Evolutionary conservation across 2,329 filamentous ascomycete species (phyloP).

Genomic region (Xylaria sp.): DNA sequence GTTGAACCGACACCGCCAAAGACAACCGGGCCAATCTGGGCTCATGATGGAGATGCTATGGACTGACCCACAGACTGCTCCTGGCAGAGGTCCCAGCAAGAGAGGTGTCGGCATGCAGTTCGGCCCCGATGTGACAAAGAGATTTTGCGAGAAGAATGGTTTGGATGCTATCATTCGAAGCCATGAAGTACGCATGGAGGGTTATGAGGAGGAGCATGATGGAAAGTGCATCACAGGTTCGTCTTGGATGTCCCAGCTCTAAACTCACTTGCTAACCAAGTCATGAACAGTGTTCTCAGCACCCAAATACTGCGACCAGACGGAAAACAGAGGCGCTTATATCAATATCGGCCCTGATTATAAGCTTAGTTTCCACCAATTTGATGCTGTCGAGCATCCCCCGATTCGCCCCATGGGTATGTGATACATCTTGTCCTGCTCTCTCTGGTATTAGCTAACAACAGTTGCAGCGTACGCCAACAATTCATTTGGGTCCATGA

Average conservation of each 20-base stretch:
- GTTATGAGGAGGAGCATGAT: constrained; percentile 98
- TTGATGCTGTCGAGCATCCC: constrained; percentile 96
- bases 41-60: constrained; percentile 99
- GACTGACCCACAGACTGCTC: constrained; percentile 91
- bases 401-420: constrained; percentile 86
- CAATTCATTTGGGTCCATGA: constrained; percentile 82
- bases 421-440: constrained; percentile 54
- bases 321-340: constrained; percentile 97
- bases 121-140: constrained; percentile 93
- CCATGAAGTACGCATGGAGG: constrained; percentile 98
- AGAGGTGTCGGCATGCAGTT: constrained; percentile 96
- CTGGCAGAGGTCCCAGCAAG: constrained; percentile 93
- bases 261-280: constrained; percentile 41
- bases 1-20: constrained; percentile 87
- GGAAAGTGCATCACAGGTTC: constrained; percentile 92
- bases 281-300: constrained; percentile 85
- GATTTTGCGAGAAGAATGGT: constrained; percentile 95
- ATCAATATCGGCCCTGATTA: constrained; percentile 95
- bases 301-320: constrained; percentile 96
- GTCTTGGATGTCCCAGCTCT: constrained; percentile 42
- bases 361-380: constrained; percentile 91
- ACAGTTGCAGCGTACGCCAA: constrained; percentile 78
- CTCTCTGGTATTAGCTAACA: constrained; percentile 44
- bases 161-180: constrained; percentile 95
- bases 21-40: constrained; percentile 91